Evolutionary conservation across 192 early-diverging fungal species (phyloP), one percentile per base, ranked within the genome.

Genomic region (Coemansia sp.): DNA sequence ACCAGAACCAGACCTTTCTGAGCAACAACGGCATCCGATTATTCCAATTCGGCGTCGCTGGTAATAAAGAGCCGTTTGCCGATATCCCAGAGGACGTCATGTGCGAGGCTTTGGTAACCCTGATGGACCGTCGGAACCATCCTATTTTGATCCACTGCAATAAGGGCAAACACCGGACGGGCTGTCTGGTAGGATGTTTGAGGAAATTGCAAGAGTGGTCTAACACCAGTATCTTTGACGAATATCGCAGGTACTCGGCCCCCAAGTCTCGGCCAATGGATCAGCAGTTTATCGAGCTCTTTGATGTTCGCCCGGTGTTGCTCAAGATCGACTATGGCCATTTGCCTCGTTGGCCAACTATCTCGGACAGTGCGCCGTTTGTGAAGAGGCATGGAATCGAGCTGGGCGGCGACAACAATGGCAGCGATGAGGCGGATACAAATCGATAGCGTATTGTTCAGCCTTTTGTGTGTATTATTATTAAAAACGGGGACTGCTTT

Each of bases 81-180:
- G 82, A 81, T 65, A 81, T 85, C 36, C 70, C 73, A 9, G 71
- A 84, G 45, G 64, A 77, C 33, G 64, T 78, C 9, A 84, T 77
- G 59, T 55, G 66, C 37, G 67, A 78, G 57, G 79, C 73, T 0
- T 38, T 78, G 26, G 33, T 59, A 10, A 46, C 45, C 13, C 21
- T 79, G 18, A 66, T 79, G 67, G 90, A 93, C 60, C 74, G 71
- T 13, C 78, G 89, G 28, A 93, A 93, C 42, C 91, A 93, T 60
- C 91, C 91, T 10, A 88, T 98, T 42, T 66, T 99, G 40, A 91
- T 99, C 8, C 96, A 99, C 67, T 99, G 95, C 72, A 97, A 99
- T 73, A 96, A 97, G 75, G 97, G 97, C 55, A 97, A 97, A 85
- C 93, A 99, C 71, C 87, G 97, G n/a, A 94, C 96, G 6, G 97